A percentile compares a stretch with the other conserved stretches of the same genome.
phyloP scores from a whole-genome alignment of 78 protist species.

The Chrysochromulina tobinii region DNA sequence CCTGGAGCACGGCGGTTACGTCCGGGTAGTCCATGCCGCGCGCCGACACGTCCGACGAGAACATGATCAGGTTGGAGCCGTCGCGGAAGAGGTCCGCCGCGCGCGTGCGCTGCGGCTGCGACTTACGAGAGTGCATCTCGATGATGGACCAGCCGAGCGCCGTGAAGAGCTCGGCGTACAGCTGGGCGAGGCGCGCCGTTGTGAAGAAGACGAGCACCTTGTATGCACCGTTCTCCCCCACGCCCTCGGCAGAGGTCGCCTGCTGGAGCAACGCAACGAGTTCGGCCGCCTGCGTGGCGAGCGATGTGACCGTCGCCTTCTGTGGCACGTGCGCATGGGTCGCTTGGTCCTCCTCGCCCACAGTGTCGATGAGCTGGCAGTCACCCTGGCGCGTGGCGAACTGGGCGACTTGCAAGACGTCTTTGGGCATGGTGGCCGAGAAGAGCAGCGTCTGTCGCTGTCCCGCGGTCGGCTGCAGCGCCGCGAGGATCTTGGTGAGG shows the following conservation, averaged over 20 bases:
- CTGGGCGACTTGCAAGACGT: neutral
- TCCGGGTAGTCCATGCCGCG: slow-evolving; percentile 68
- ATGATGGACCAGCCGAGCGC: neutral
- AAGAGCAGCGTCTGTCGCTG: slow-evolving; percentile 72
- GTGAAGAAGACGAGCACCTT: slow-evolving; percentile 62
- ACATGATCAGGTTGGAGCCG: neutral
- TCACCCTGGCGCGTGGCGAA: neutral
- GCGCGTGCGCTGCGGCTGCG: slow-evolving; percentile 40
- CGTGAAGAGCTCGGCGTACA: neutral
- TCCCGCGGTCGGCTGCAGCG: neutral
- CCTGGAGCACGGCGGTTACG: slow-evolving; percentile 51
- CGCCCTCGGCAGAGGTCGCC: neutral
- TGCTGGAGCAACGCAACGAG: neutral
- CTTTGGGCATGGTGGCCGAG: slow-evolving; percentile 60
- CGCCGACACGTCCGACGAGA: slow-evolving; percentile 64
- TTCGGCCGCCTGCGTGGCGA: neutral
- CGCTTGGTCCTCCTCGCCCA: slow-evolving; percentile 24
- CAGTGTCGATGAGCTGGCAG: slow-evolving; percentile 40
- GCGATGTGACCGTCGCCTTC: neutral
- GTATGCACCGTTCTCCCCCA: neutral
- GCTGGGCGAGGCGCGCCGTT: slow-evolving; percentile 59
- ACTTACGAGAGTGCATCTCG: slow-evolving; percentile 69
- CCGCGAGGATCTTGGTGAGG: neutral
- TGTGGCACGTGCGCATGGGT: slow-evolving; percentile 50
- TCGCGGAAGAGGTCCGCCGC: neutral